Evolutionary conservation across 2,329 filamentous ascomycete species (phyloP), one percentile per base, ranked within the genome.

Genomic region (Fusarium odoratissimum): DNA sequence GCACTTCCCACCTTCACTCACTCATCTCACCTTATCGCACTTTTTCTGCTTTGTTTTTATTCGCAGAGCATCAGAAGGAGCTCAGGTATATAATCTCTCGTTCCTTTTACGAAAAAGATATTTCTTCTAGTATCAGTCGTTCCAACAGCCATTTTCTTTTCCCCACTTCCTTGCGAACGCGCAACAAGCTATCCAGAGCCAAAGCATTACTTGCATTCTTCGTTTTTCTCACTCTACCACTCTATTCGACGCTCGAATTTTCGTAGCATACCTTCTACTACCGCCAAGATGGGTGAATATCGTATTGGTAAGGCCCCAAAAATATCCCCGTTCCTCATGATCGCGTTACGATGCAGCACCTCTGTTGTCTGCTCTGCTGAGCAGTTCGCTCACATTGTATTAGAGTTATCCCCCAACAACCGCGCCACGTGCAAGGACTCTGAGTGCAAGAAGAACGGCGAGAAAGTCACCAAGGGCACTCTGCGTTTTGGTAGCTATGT

Each of bases 391-490:
- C 45, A 75, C 60, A 37, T 37, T 52, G 23, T 31, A 35, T n/a
- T 77, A 97, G 95, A 97, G 81, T 75, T 92, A 37, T 89, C 92
- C n/a, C 83, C 86, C 49, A 92, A 88, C 79, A 89, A 87, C 76
- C 92, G 95, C 65, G 93, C 95, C 59, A 89, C 85, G 56, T 98
- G 95, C 84, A 87, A 91, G 71, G 91, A 91, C 79, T 86, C 84
- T 9, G 86, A 91, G 71, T 98, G 95, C 87, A 95, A 95, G 82
- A 87, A 92, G 5, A 83, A 83, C 4, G 85, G 79, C 3, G 79
- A 87, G 77, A 97, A 97, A 83, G 94, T 97, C 78, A 74, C 78
- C 31, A 97, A 97, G 83, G 94, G 92, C 62, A 90, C 94, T 73
- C 84, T 97, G 6, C 92, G 95, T 61, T 89, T 95, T 59, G 95